A percentile compares a stretch with the other conserved stretches of the same genome.
Conservation (phyloP, 139 green algal species). For the Asterochloris erici region DNA sequence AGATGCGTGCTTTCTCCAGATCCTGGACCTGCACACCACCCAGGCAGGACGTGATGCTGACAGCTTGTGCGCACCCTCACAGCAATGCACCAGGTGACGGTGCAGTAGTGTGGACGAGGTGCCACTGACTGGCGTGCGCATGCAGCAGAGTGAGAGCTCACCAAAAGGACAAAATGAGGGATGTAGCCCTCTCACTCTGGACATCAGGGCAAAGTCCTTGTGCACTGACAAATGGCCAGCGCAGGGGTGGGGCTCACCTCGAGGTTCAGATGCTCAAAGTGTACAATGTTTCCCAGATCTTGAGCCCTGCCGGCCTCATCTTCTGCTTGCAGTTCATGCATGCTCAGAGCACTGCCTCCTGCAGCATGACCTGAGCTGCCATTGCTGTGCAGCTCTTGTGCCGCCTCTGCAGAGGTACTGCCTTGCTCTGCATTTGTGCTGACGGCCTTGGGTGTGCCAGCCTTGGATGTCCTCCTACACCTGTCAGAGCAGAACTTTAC, state of each 20-base stretch:
- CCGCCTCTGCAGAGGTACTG: background rate
- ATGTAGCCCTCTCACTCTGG: background rate
- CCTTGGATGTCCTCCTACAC: background rate
- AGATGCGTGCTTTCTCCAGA: background rate
- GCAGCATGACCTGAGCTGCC: background rate
- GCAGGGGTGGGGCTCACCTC: background rate
- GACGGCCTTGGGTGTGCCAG: background rate
- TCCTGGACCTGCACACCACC: background rate
- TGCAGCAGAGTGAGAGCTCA: background rate
- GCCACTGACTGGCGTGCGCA: background rate
- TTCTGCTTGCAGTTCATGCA: background rate
- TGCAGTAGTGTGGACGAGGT: background rate
- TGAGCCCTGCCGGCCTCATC: constrained; percentile 3
- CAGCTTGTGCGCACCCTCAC: background rate
- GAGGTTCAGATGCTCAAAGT: constrained; percentile 9
- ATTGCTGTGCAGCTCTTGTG: background rate
- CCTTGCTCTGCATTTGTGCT: background rate
- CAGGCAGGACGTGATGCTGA: background rate
- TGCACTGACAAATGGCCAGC: background rate
- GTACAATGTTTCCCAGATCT: constrained; percentile 14
- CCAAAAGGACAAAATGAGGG: background rate
- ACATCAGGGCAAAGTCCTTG: background rate
- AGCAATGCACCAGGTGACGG: background rate
- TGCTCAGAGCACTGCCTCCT: constrained; percentile 3
- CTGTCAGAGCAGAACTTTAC: background rate